These are phyloP conservation scores for Neonectria magnoliae DNA, from an alignment of 2,329 filamentous ascomycete species.

Conservation along the genomic window DNA sequence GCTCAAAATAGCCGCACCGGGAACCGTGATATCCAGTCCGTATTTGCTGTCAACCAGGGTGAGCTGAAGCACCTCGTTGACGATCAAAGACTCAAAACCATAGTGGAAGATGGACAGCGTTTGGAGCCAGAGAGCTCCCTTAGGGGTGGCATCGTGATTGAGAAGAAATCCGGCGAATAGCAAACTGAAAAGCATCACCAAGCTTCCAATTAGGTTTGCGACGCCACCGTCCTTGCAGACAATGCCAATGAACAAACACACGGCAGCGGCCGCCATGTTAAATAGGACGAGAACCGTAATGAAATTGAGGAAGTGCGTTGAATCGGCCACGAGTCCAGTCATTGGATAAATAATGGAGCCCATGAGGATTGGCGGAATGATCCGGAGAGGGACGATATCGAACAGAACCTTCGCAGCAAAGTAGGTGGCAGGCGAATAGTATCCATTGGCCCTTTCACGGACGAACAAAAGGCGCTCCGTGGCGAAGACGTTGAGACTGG, in stretches of 20 bases:
- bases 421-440: constrained; percentile 94
- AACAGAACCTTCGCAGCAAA: constrained; percentile 98
- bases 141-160: constrained; percentile 93
- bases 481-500: constrained; percentile 92
- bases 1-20: constrained; percentile 91
- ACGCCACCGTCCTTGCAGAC: constrained; percentile 91
- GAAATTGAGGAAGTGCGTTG: constrained; percentile 88
- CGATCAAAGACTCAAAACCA: constrained; percentile 93
- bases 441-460: constrained; percentile 93
- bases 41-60: constrained; percentile 95
- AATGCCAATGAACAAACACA: constrained; percentile 96
- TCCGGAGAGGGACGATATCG: constrained; percentile 92
- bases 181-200: constrained; percentile 97
- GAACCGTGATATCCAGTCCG: constrained; percentile 94
- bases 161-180: constrained; percentile 93
- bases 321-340: constrained; percentile 88
- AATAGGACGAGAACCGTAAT: constrained; percentile 92
- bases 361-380: constrained; percentile 94
- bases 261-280: constrained; percentile 91
- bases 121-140: constrained; percentile 88
- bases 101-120: constrained; percentile 97
- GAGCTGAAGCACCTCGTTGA: constrained; percentile 93
- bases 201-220: constrained; percentile 89
- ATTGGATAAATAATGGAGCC: constrained; percentile 97
- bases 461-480: constrained; percentile 91